Percentiles rank a stretch among this genome's conserved stretches.
phyloP scores from a whole-genome alignment of 805 yeast genomes.

The Hemisphaericaspora nanyangensis region DNA sequence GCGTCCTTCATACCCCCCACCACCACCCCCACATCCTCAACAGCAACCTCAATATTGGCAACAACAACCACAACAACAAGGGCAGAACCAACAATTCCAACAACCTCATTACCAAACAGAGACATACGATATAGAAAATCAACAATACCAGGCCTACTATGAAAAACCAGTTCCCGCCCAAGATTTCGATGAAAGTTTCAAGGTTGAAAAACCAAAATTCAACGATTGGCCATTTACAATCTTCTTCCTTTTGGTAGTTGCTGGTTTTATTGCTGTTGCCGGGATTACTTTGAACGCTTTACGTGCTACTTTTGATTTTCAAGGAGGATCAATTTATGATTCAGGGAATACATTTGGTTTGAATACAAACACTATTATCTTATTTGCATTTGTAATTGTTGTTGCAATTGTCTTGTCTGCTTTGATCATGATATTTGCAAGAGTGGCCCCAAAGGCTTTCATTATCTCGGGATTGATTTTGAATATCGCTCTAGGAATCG shows the following conservation, averaged over 20 bases:
- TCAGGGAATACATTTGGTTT: constrained; percentile 53
- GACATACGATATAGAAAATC: constrained; percentile 28
- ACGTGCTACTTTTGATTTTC: constrained; percentile 47
- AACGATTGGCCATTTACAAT: constrained; percentile 73
- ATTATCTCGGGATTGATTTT: constrained; percentile 65
- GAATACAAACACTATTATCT: constrained; percentile 69
- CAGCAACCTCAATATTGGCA: constrained; percentile 4
- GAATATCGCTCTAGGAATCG: constrained; percentile 66
- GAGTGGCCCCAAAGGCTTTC: constrained; percentile 61
- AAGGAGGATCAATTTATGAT: constrained; percentile 63
- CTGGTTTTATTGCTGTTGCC: constrained; percentile 70
- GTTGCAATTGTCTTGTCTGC: constrained; percentile 57
- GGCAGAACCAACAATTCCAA: constrained; percentile 1
- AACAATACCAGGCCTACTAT: constrained; percentile 14
- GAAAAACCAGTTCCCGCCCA: constrained; percentile 33
- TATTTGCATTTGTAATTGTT: constrained; percentile 63
- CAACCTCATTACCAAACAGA: constrained; percentile 7
- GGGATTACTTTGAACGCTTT: constrained; percentile 66
- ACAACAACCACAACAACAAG: constrained; percentile 1
- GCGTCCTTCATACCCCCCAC: background rate
- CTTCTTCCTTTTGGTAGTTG: constrained; percentile 43
- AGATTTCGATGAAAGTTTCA: constrained; percentile 64
- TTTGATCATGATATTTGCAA: constrained; percentile 55
- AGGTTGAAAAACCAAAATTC: constrained; percentile 55
- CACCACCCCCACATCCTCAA: constrained; percentile 6